Base-by-base conservation (phyloP, 2,329 filamentous ascomycete species). In the Escovopsis sp. region DNA sequence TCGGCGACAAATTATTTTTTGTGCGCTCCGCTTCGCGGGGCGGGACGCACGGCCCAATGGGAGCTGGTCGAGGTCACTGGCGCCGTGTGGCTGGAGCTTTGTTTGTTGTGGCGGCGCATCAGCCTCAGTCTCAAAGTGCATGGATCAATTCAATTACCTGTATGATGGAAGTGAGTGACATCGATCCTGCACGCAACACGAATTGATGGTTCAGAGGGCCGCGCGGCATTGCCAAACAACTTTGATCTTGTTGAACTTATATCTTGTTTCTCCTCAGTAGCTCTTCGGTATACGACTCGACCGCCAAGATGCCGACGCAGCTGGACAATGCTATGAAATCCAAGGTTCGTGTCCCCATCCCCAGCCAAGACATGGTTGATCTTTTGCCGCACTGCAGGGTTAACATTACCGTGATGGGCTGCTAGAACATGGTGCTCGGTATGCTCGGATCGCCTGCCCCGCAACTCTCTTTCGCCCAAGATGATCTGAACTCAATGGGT, bases 391-490 rank as follows among this genome's bases (percentile, higher is more conserved):
- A n/a, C 12, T 11, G 14, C 35, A 37, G n/a, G 13, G 16, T 29
- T 39, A 34, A 39, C 15, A 16, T 39, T 3, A 24, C 11, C 13
- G 7, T 13, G n/a, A 35, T 20, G 20, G 20, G 6, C 20, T 20
- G 20, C 20, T 53, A 85, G 80, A 84, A 81, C 53, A 66, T 81
- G 45, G 71, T 86, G 42, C 63, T 86, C 44, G 80, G 81, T 84
- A 70, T 50, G 55, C n/a, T n/a, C 12, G 40, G 8, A n/a, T 20
- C 16, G 10, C 24, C 20, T 9, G 7, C 27, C 20, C 7, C 12
- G 12, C 10, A n/a, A 8, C n/a, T 15, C 10, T 7, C 2, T 15
- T 13, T 7, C 2, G 16, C n/a, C 16, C 5, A 2, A 16, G 15
- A 30, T 14, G 5, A 24, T 12, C n/a, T 15, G 35, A n/a, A n/a